Evolutionary conservation across 208 protist genomes (phyloP), one percentile per base, ranked within the genome.

Genomic region (Acanthamoeba castellanii): DNA sequence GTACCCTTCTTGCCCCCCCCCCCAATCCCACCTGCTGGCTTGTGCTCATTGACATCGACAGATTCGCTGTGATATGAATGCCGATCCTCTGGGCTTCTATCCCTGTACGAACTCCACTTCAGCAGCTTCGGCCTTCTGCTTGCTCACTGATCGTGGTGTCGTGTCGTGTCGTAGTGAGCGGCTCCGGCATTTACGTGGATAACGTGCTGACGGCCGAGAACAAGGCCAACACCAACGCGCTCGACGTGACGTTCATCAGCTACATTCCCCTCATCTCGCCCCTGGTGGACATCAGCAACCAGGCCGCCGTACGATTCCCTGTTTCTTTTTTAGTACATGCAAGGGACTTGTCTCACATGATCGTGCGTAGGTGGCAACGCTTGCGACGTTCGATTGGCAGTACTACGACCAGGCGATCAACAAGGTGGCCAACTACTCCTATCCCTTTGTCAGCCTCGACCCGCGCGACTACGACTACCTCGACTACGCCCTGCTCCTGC

Each of bases 201-300:
- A 72, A 95, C 30, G 95, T 96, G 57, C 74, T 96, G 16, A 92
- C 68, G 1, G 93, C 95, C n/a, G 87, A 96, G 64, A 96, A 96
- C 92, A 96, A 90, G 50, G 94, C 64, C 59, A 93, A 96, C 72
- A 96, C 95, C 6, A n/a, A 72, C 16, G 95, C 95, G 42, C n/a
- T 30, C 32, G 92, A 96, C 32, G 92, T 95, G 25, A 74, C 59
- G 11, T 95, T 94, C 94, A 59, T 95, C 57, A 82, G 68, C 25
- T 89, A 94, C 61, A 30, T 96, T 0, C 95, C 95, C 25, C 94
- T 96, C 13, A 96, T 96, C 50, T 96, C 88, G n/a, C 95, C 95
- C 20, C 47, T 96, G n/a, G 93, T 95, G 14, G 95, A 96, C 76
- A 88, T 72, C 16, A 90, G 32, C 85, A 88, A 96, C 20, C 88